Conservation (phyloP, 176 grass and related monocot genomes). For the Carex cristatella region DNA sequence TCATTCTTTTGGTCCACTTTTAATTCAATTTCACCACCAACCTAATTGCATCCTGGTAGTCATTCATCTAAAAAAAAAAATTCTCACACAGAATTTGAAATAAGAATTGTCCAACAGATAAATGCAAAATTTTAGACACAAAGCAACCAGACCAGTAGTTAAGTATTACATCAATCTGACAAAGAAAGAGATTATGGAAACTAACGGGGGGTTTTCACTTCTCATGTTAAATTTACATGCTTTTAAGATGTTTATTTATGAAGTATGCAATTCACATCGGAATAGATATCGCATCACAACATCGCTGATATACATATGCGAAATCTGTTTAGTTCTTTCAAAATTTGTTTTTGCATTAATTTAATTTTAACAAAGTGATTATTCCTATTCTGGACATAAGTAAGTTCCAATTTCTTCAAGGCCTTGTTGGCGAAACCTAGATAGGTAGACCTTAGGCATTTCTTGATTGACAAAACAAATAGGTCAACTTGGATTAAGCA, state of each 20-base stretch:
- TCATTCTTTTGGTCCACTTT: conserved; percentile 2
- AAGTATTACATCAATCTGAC: background rate
- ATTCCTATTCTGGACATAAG: background rate
- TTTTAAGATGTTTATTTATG: background rate
- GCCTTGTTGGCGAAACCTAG: background rate
- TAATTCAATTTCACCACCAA: conserved; percentile 1
- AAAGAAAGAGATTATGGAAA: background rate
- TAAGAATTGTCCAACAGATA: background rate
- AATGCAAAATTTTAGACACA: background rate
- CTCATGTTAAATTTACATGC: background rate
- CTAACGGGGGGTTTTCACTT: background rate
- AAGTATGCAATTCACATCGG: background rate
- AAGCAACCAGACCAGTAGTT: background rate
- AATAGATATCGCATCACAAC: background rate
- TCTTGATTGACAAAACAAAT: conserved; percentile 19
- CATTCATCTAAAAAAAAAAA: background rate
- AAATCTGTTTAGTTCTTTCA: background rate
- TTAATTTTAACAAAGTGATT: background rate
- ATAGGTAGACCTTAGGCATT: conserved; percentile 5
- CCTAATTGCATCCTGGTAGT: background rate
- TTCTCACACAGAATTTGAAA: background rate
- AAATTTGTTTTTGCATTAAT: background rate
- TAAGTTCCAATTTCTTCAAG: background rate
- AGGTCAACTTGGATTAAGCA: conserved; percentile 26
- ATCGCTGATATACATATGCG: background rate